Evolutionary conservation across 768 basidiomycete genomes (phyloP), one percentile per base, ranked within the genome.

Genomic region (Kwoniella bestiolae): DNA sequence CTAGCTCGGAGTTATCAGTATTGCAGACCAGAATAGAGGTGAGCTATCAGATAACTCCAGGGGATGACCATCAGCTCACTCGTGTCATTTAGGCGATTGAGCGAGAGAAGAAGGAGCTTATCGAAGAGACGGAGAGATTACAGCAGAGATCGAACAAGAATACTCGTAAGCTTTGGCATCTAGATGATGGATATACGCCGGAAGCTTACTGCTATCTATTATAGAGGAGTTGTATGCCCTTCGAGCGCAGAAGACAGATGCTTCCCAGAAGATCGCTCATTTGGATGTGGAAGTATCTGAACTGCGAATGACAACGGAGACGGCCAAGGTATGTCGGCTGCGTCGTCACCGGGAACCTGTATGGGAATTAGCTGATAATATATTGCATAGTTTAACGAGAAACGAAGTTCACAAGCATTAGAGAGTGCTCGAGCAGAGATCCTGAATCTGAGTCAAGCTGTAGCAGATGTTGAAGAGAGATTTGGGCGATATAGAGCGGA

Each of bases 101-200:
- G 68, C 85, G 90, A 59, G 94, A 96, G 84, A 96, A 96, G 82
- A 87, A 92, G 34, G 92, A 94, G 68, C 85, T 96, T 51, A 84
- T 94, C 46, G 87, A 86, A 29, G 90, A 93, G 47, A 87, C 94
- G 4, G 92, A 90, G 78, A 86, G 91, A 58, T 82, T 93, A 67
- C 90, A 92, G 78, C 87, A 91, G 72, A 90, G 94, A 66, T 84
- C 85, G 45, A 75, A 85, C 7, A 87, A 90, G 74, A 86, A 89
- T 58, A 90, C 93, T 66, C 90, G 93, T 92, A 60, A 60, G 85
- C 60, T 41, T 8, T 12, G n/a, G 32, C 23, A 11, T 34, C 26
- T 26, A 12, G 35, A 44, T 29, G 16, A 1, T 52, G 21, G 9
- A 28, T 25, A 51, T 16, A 50, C 32, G 23, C 23, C 16, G 1